These are phyloP conservation scores for Annona squamosa DNA, from an alignment of 164 flowering plant genomes.

Conservation along the genomic window DNA sequence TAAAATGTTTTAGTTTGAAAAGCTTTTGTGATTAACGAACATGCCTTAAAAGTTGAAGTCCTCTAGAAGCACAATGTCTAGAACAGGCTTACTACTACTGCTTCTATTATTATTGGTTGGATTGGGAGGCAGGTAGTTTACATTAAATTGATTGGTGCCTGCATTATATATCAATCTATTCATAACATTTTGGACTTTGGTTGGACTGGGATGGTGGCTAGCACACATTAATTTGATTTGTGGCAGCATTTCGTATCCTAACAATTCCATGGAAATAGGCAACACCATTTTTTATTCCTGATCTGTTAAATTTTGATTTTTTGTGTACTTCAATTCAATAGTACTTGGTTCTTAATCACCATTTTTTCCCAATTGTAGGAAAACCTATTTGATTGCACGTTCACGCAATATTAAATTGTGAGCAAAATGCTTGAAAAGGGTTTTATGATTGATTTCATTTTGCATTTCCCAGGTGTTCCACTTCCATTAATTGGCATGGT, in stretches of 20 bases:
- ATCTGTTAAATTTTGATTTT: background rate
- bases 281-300: background rate
- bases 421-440: constrained; percentile 21
- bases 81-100: no score
- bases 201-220: no score
- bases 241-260: background rate
- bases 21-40: no score
- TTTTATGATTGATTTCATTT: constrained; percentile 26
- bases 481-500: constrained; percentile 85
- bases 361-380: background rate
- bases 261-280: background rate
- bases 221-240: background rate
- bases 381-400: background rate
- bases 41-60: no score
- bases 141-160: no score
- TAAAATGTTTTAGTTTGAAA: no score
- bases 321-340: background rate
- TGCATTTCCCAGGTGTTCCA: constrained; percentile 75
- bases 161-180: no score
- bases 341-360: background rate
- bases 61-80: no score
- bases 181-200: no score
- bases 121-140: no score
- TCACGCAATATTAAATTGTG: constrained; percentile 12
- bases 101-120: no score